Conservation (phyloP, 805 yeast genomes). For the Candida schatavii region DNA sequence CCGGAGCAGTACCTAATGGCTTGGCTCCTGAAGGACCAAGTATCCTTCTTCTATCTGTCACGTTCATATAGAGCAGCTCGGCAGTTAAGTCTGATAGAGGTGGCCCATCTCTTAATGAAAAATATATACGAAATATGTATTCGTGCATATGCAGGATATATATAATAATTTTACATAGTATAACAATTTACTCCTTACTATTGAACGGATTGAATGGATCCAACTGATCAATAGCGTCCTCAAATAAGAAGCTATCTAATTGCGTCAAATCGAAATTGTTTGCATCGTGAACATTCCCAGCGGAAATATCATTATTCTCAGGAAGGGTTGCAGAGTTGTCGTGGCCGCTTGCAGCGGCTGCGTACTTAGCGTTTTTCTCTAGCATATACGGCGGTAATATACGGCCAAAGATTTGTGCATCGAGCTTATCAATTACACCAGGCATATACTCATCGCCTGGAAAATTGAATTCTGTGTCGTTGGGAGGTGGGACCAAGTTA, state of each 20-base stretch:
- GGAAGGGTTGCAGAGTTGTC: conserved; percentile 1
- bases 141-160: no score
- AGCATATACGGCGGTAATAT: conserved; percentile 84
- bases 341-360: not conserved
- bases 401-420: conserved; percentile 80
- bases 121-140: no score
- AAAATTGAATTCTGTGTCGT: conserved; percentile 4
- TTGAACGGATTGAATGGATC: conserved; percentile 19
- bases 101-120: no score
- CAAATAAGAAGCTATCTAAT: conserved; percentile 17
- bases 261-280: conserved; percentile 18
- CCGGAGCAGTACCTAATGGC: conserved; percentile 11
- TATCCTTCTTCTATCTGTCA: conserved; percentile 78
- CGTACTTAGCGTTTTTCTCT: conserved; percentile 19
- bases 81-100: no score
- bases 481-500: not conserved
- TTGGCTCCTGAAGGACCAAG: conserved; percentile 73
- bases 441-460: conserved; percentile 52
- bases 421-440: conserved; percentile 82
- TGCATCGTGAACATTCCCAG: conserved; percentile 5
- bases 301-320: conserved; percentile 5
- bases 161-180: not conserved
- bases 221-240: conserved; percentile 21
- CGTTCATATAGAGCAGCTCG: no score
- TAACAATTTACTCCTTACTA: no score